These are phyloP conservation scores for Backusella mclennaniae DNA, from an alignment of 192 early-diverging fungal species.

Conservation along the genomic window DNA sequence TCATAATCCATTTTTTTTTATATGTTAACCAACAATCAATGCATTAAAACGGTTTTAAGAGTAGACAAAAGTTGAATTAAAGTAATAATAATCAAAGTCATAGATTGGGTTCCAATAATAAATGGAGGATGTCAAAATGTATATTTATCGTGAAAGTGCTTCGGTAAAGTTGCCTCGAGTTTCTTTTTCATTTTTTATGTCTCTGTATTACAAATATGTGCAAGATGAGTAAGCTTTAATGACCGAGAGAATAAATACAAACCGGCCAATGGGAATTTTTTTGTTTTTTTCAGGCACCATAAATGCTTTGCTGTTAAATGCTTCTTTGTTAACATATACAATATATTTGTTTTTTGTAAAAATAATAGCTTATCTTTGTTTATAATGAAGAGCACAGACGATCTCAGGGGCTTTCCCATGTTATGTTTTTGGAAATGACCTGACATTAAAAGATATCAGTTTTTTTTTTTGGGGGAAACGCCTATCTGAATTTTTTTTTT, in stretches of 20 bases:
- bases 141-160: neutral
- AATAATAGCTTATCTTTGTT: neutral
- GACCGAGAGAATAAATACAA: neutral
- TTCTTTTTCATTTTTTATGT: neutral
- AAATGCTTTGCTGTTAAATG: neutral
- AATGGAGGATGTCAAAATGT: neutral
- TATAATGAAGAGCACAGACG: neutral
- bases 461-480: neutral
- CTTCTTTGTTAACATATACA: neutral
- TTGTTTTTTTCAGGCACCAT: neutral
- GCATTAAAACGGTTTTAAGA: neutral
- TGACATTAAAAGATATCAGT: neutral
- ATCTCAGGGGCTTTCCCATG: neutral
- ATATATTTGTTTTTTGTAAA: neutral
- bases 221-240: neutral
- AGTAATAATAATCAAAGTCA: neutral
- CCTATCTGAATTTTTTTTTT: neutral
- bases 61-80: neutral
- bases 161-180: neutral
- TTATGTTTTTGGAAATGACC: neutral
- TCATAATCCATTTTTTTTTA: neutral
- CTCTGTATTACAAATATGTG: neutral
- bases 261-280: neutral
- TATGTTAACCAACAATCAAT: no score
- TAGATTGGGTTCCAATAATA: neutral